Conservation (phyloP, 306 rosid genomes). For the Lupinus albus region DNA sequence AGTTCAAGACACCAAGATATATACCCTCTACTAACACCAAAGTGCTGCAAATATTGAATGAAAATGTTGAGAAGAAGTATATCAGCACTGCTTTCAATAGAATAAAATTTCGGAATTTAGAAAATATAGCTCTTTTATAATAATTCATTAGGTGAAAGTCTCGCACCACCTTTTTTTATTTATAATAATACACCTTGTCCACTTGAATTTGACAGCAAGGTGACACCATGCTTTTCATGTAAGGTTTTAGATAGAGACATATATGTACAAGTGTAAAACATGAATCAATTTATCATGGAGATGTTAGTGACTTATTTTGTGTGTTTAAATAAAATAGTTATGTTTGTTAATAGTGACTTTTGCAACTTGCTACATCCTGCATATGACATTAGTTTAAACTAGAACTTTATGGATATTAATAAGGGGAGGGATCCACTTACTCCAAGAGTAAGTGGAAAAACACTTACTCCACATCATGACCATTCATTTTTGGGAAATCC, state of each 20-base stretch:
- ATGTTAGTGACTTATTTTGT: not conserved
- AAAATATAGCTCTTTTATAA: no score
- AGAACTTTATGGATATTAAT: not conserved
- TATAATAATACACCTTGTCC: not conserved
- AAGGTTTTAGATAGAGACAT: no score
- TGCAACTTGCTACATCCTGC: not conserved
- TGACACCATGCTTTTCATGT: not conserved
- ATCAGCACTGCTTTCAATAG: slow-evolving; percentile 66
- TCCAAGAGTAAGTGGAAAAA: no score
- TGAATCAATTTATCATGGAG: not conserved
- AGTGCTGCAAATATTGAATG: slow-evolving; percentile 67
- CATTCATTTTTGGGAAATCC: no score
- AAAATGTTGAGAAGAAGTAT: slow-evolving; percentile 63
- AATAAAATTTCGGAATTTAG: slow-evolving; percentile 30
- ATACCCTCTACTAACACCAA: slow-evolving; percentile 52
- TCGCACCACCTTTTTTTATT: no score
- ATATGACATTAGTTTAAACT: not conserved
- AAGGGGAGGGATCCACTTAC: no score
- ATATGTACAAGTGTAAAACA: not conserved
- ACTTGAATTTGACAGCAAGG: not conserved
- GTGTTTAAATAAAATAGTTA: not conserved
- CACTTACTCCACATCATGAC: no score
- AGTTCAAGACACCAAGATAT: slow-evolving; percentile 84
- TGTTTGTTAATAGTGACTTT: not conserved
- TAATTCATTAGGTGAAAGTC: no score